These are phyloP conservation scores for Pseudogymnoascus sp. DNA, from an alignment of 2,329 filamentous ascomycete genomes.

Conservation along the genomic window DNA sequence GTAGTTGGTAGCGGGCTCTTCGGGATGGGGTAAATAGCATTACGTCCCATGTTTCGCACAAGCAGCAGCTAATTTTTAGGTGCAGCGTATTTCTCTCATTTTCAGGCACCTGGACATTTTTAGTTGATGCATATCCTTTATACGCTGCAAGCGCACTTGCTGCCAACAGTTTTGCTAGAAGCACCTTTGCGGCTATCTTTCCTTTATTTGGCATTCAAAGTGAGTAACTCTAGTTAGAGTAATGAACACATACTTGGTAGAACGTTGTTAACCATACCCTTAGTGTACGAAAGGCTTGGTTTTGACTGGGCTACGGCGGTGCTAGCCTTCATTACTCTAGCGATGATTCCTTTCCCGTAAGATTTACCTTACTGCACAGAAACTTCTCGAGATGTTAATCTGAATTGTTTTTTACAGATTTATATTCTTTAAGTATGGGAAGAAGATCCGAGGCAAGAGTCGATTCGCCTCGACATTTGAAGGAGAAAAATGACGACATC, in stretches of 20 bases:
- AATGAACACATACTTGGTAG: not conserved
- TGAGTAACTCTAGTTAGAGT: not conserved
- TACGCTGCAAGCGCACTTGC: slow-evolving; percentile 75
- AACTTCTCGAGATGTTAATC: no score
- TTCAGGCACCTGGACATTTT: slow-evolving; percentile 79
- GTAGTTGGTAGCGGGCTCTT: no score
- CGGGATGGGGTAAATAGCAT: no score
- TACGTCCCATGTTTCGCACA: not conserved
- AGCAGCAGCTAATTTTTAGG: not conserved
- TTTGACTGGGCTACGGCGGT: slow-evolving; percentile 63
- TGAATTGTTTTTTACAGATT: no score
- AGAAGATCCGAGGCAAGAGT: slow-evolving; percentile 49
- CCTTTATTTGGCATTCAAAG: not conserved
- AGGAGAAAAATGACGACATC: no score
- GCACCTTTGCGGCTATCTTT: slow-evolving; percentile 60
- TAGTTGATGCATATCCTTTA: slow-evolving; percentile 67
- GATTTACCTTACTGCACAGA: no score
- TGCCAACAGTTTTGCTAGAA: slow-evolving; percentile 75
- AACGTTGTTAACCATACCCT: slow-evolving; percentile 65
- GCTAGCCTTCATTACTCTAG: slow-evolving; percentile 54
- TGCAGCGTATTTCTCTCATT: slow-evolving; percentile 68
- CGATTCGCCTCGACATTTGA: slow-evolving; percentile 34
- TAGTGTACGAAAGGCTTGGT: slow-evolving; percentile 65
- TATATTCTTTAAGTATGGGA: slow-evolving; percentile 56
- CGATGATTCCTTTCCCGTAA: slow-evolving; percentile 58